A percentile compares a stretch with the other conserved stretches of the same genome.
Evolutionary conservation across 129 eudicot species (phyloP).

Genomic region (Scalesia atractyloides): DNA sequence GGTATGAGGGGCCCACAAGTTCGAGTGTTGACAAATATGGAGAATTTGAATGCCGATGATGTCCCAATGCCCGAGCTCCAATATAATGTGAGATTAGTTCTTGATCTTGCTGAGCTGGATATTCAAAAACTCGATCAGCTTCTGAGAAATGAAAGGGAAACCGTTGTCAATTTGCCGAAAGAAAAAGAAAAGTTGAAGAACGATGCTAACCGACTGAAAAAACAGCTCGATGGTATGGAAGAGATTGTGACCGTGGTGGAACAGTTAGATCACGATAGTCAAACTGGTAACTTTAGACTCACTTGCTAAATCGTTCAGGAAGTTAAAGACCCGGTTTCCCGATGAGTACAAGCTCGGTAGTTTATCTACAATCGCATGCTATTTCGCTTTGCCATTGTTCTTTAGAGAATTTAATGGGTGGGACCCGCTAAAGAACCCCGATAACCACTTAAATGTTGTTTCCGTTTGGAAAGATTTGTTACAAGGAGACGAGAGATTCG

Average conservation of each 20-base stretch:
- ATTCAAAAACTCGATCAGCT: constrained; percentile 63
- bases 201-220: constrained; percentile 49
- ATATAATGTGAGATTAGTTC: constrained; percentile 62
- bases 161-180: constrained; percentile 57
- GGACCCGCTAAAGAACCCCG: constrained; percentile 67
- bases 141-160: constrained; percentile 72
- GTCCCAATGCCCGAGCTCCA: constrained; percentile 85
- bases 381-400: constrained; percentile 60
- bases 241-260: constrained; percentile 53
- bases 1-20: constrained; percentile 94
- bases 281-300: constrained; percentile 64
- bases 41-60: constrained; percentile 70
- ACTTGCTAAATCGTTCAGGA: constrained; percentile 54
- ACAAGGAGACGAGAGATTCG: constrained; percentile 52
- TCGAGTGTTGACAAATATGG: constrained; percentile 68
- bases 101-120: constrained; percentile 66
- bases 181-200: constrained; percentile 65
- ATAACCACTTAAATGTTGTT: constrained; percentile 42
- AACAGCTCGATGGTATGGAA: constrained; percentile 66
- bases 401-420: constrained; percentile 67
- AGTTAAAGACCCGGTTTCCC: constrained; percentile 48
- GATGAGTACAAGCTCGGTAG: constrained; percentile 62
- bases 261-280: constrained; percentile 37
- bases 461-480: constrained; percentile 58
- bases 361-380: constrained; percentile 64